Conservation (phyloP, 1,139 yeast genomes). For the Meyerozyma elateridarum region DNA sequence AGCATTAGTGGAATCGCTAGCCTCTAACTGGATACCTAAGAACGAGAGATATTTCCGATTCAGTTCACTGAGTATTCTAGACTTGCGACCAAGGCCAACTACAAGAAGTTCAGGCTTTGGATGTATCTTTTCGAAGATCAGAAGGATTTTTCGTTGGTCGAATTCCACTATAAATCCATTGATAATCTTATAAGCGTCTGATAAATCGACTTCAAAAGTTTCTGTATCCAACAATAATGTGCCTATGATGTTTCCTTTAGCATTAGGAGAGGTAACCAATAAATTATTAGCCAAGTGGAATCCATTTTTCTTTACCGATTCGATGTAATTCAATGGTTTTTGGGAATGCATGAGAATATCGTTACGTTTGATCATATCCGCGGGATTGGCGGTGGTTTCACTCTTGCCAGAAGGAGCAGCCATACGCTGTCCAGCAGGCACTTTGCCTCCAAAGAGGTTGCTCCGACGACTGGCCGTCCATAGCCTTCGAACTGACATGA, state of each 20-base stretch:
- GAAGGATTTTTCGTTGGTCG: slow-evolving; percentile 31
- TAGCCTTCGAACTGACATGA: not conserved
- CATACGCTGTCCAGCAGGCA: slow-evolving; percentile 11
- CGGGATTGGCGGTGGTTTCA: slow-evolving; percentile 42
- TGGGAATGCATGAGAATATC: slow-evolving; percentile 41
- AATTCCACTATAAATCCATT: slow-evolving; percentile 45
- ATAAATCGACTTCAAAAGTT: slow-evolving; percentile 55
- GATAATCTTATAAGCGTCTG: slow-evolving; percentile 32
- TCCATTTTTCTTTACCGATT: slow-evolving; percentile 36
- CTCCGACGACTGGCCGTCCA: not conserved
- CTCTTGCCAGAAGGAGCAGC: slow-evolving; percentile 37
- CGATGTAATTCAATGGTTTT: slow-evolving; percentile 43
- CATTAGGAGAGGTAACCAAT: slow-evolving; percentile 43
- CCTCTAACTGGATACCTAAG: slow-evolving; percentile 66
- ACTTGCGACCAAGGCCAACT: slow-evolving; percentile 61
- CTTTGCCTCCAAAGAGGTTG: slow-evolving; percentile 3
- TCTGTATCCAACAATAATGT: slow-evolving; percentile 60
- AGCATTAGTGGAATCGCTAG: slow-evolving; percentile 61
- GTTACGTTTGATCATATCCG: slow-evolving; percentile 40
- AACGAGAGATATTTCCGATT: slow-evolving; percentile 47
- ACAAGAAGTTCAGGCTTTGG: slow-evolving; percentile 79
- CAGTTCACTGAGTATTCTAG: slow-evolving; percentile 56
- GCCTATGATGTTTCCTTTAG: slow-evolving; percentile 43
- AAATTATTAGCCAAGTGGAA: slow-evolving; percentile 37
- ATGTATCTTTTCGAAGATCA: slow-evolving; percentile 51